Percentiles rank a stretch among this genome's conserved stretches.
Conservation (phyloP, 2,329 filamentous ascomycete species). For the Talaromyces verruculosus region DNA sequence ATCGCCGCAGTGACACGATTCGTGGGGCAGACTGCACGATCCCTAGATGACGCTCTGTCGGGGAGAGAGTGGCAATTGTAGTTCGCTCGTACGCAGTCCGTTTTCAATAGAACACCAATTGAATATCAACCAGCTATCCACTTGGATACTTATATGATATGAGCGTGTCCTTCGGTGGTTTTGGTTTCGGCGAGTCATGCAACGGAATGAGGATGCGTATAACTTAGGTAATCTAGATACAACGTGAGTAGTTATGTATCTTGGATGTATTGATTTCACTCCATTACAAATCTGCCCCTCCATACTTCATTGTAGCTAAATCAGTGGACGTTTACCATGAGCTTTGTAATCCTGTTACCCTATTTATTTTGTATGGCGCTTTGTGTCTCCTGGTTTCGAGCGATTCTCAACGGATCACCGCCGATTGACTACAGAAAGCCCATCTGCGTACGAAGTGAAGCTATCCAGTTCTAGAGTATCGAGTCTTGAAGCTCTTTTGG, state of each 20-base stretch:
- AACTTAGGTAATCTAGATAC: neutral
- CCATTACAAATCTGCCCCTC: neutral
- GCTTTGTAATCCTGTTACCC: neutral
- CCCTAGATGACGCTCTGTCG: neutral
- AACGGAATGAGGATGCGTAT: neutral
- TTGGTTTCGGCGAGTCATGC: neutral
- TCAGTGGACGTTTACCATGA: neutral
- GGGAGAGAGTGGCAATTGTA: neutral
- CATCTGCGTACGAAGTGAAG: neutral
- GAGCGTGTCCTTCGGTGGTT: neutral
- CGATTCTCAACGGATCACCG: neutral
- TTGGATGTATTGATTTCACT: neutral
- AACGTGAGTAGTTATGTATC: neutral
- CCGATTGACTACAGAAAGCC: neutral
- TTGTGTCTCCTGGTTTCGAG: neutral
- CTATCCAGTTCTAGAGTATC: neutral
- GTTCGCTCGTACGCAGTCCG: neutral
- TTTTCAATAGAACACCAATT: neutral
- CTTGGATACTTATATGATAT: neutral
- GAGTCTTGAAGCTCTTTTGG: neutral
- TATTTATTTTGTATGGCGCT: neutral
- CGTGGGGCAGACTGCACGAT: neutral
- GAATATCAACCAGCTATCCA: neutral
- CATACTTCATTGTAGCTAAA: neutral
- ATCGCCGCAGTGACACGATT: neutral